Percentiles rank a stretch among this genome's conserved stretches.
phyloP scores from a whole-genome alignment of 2,329 filamentous ascomycete genomes.

The Exserohilum turcica region DNA sequence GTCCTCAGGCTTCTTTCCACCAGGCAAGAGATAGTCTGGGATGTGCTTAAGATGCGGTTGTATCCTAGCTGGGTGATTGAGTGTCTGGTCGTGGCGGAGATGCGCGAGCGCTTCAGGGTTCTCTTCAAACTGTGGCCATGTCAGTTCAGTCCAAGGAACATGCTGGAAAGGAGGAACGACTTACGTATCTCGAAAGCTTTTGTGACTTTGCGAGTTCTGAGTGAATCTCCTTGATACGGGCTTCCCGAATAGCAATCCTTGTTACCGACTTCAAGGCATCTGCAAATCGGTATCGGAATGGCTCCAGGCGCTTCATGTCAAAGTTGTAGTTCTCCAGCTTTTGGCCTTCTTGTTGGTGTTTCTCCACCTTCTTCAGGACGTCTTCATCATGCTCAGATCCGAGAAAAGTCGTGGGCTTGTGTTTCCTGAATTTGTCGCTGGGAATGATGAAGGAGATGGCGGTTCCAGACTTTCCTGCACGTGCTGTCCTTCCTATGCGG shows the following conservation, averaged over 20 bases:
- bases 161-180: neutral
- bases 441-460: slow-evolving; percentile 95
- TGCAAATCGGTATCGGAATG: slow-evolving; percentile 85
- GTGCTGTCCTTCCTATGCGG: slow-evolving; percentile 89
- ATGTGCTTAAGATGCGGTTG: slow-evolving; percentile 86
- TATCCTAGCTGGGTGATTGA: slow-evolving; percentile 74
- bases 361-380: slow-evolving; percentile 77
- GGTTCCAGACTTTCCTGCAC: slow-evolving; percentile 90
- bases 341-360: slow-evolving; percentile 80
- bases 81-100: slow-evolving; percentile 86
- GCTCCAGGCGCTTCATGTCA: slow-evolving; percentile 91
- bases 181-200: slow-evolving; percentile 63
- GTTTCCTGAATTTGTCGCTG: slow-evolving; percentile 79
- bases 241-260: slow-evolving; percentile 85
- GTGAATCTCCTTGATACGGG: slow-evolving; percentile 82
- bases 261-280: slow-evolving; percentile 92
- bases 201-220: slow-evolving; percentile 92
- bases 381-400: slow-evolving; percentile 83
- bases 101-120: slow-evolving; percentile 89
- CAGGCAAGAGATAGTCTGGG: slow-evolving; percentile 87
- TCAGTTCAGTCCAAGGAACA: slow-evolving; percentile 12
- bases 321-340: slow-evolving; percentile 91
- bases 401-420: slow-evolving; percentile 80
- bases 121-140: slow-evolving; percentile 79
- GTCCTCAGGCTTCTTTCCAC: slow-evolving; percentile 70